These are phyloP conservation scores for Arbutus unedo DNA, from an alignment of 148 eudicot species.

Conservation along the genomic window DNA sequence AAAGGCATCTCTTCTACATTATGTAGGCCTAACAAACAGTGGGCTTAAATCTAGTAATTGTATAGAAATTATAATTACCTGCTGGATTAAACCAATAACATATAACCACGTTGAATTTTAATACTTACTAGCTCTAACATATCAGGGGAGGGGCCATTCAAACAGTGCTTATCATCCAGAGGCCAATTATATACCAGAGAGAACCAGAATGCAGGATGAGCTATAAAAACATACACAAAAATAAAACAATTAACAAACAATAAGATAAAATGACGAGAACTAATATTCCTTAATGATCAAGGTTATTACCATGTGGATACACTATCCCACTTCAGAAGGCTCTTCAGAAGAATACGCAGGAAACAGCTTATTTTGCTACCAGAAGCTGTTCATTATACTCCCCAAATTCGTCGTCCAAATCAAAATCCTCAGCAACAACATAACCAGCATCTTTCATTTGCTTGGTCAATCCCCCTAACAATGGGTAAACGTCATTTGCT, in stretches of 20 bases:
- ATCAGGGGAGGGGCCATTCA: background rate
- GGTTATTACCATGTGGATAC: background rate
- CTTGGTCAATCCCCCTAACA: constrained; percentile 49
- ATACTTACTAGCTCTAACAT: constrained; percentile 3
- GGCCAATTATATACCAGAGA: background rate
- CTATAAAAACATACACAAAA: background rate
- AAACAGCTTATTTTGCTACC: background rate
- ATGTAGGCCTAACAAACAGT: background rate
- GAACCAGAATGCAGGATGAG: background rate
- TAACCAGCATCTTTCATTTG: constrained; percentile 66
- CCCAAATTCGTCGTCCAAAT: constrained; percentile 32
- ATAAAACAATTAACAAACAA: background rate
- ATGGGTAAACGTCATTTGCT: constrained; percentile 47
- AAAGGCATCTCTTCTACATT: background rate
- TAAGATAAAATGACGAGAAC: background rate
- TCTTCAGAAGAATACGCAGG: background rate
- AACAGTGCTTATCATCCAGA: background rate
- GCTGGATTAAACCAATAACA: background rate
- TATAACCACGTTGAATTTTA: background rate
- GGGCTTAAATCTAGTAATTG: background rate
- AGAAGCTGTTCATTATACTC: constrained; percentile 13
- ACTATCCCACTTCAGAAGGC: background rate
- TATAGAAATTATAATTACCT: background rate
- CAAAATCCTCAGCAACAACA: constrained; percentile 27
- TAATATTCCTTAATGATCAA: background rate